phyloP scores from a whole-genome alignment of 2,329 filamentous ascomycete species.

The Phoma herbarum region DNA sequence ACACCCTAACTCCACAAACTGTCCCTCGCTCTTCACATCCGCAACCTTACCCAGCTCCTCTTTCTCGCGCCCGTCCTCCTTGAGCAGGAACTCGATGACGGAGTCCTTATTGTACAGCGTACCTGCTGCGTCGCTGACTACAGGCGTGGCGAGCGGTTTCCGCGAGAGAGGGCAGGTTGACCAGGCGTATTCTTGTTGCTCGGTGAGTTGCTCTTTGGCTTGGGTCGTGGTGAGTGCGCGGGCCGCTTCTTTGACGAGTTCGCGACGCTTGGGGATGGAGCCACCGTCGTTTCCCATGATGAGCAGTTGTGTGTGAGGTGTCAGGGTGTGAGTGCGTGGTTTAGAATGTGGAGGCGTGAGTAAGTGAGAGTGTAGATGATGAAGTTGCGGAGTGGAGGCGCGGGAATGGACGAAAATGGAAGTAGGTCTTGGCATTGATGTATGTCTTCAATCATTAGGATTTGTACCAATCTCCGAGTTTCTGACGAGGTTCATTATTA shows the following conservation, averaged over 20 bases:
- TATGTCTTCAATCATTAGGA: neutral
- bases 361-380: constrained; percentile 5
- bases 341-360: constrained; percentile 9
- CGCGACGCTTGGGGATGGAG: constrained; percentile 90
- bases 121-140: constrained; percentile 85
- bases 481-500: neutral
- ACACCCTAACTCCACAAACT: constrained; percentile 56
- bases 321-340: constrained; percentile 1
- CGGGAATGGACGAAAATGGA: constrained; percentile 26
- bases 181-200: constrained; percentile 89
- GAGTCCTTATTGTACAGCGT: constrained; percentile 95
- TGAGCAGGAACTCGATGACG: constrained; percentile 74
- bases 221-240: constrained; percentile 83
- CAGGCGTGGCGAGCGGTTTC: constrained; percentile 73
- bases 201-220: constrained; percentile 85
- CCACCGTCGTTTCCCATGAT: constrained; percentile 97
- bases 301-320: neutral
- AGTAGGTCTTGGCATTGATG: constrained; percentile 8
- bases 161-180: constrained; percentile 86
- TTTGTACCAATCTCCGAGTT: too few relatives aligned
- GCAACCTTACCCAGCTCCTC: constrained; percentile 60
- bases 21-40: constrained; percentile 65
- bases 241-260: constrained; percentile 93
- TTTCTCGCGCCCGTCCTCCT: constrained; percentile 65
- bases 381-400: constrained; percentile 32